phyloP scores from a whole-genome alignment of 176 grass and related monocot genomes.

The Rhipidocladum racemiflorum region DNA sequence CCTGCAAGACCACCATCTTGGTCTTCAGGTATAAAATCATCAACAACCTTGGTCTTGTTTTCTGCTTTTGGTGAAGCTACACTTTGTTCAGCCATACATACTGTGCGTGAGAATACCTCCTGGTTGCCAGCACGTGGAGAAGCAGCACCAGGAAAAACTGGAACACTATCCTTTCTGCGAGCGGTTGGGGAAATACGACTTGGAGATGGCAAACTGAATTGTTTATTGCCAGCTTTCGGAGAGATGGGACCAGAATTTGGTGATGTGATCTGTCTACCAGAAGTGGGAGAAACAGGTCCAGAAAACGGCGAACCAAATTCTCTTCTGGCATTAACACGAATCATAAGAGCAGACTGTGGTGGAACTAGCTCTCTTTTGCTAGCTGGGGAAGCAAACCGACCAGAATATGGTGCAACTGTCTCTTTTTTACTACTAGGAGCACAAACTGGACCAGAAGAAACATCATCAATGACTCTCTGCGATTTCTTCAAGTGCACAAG shows the following conservation, averaged over 20 bases:
- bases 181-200: slow-evolving; percentile 26
- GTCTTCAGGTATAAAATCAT: slow-evolving; percentile 38
- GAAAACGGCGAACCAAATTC: slow-evolving; percentile 15
- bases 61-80: slow-evolving; percentile 33
- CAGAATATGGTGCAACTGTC: slow-evolving; percentile 17
- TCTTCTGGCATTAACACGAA: slow-evolving; percentile 23
- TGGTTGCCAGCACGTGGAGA: slow-evolving; percentile 35
- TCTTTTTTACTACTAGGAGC: slow-evolving; percentile 27
- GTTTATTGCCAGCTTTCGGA: slow-evolving; percentile 26
- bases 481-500: slow-evolving; percentile 81
- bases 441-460: slow-evolving; percentile 56
- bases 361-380: slow-evolving; percentile 26
- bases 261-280: slow-evolving; percentile 22
- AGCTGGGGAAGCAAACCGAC: slow-evolving; percentile 11
- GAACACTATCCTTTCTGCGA: slow-evolving; percentile 20
- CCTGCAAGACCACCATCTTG: slow-evolving; percentile 6
- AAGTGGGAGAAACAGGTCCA: slow-evolving; percentile 29
- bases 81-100: slow-evolving; percentile 29
- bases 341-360: slow-evolving; percentile 17
- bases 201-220: slow-evolving; percentile 33
- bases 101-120: not conserved
- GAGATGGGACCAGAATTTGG: slow-evolving; percentile 23
- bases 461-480: slow-evolving; percentile 50
- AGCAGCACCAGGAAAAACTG: not conserved
- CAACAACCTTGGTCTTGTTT: slow-evolving; percentile 2